Conservation (phyloP, 345 rosid genomes). For the Syzygium grande region DNA sequence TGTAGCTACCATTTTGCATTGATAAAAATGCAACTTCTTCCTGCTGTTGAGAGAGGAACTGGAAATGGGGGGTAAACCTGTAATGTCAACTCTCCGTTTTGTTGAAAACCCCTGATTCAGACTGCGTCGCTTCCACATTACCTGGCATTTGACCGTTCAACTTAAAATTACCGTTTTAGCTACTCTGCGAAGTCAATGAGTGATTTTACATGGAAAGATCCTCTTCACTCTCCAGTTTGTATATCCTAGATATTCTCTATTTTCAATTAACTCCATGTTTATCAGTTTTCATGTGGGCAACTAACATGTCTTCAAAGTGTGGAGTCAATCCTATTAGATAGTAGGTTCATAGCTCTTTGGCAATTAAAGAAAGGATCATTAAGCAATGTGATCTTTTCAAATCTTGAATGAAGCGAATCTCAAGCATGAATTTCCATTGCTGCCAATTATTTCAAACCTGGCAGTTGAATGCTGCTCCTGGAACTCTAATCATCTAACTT, state of each 20-base stretch:
- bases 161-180: background rate
- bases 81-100: background rate
- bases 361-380: background rate
- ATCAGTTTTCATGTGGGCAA: background rate
- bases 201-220: background rate
- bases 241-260: background rate
- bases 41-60: background rate
- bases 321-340: background rate
- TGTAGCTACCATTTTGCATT: background rate
- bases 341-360: background rate
- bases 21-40: background rate
- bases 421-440: background rate
- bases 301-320: background rate
- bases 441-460: background rate
- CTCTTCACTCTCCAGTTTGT: background rate
- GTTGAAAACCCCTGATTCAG: background rate
- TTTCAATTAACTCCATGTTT: background rate
- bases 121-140: background rate
- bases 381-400: background rate
- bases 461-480: background rate
- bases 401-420: background rate
- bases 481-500: background rate
- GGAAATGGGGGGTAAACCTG: background rate
- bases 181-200: background rate
- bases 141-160: background rate